Evolutionary conservation across 331 rosid species (phyloP), one percentile per base, ranked within the genome.

Genomic region (Phaseolus coccineus): DNA sequence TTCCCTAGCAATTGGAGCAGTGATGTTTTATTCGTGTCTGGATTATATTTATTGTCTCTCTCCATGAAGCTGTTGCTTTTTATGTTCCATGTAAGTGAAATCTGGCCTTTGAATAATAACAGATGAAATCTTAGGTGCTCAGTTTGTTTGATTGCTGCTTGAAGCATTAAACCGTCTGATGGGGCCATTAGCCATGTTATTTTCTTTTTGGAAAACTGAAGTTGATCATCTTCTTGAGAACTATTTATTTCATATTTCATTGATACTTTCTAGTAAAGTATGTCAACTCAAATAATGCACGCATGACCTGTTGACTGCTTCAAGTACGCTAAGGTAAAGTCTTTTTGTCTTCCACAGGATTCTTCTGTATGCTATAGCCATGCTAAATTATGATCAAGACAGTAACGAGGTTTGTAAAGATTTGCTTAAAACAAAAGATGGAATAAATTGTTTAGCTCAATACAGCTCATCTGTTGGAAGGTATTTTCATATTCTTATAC

Each of bases 381-480:
- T 93, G 92, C 89, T 83, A 48, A 97, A 96, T 85, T 87, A 77
- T 33, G 94, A 91, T 81, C 99, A 93, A 77, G 90, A 81, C 50
- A 82, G 87, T 81, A 56, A 22, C 13, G 87, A 82, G 82, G 69
- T 83, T 55, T 85, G 92, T 82, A 84, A 81, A 58, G 87, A 81
- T 39, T 80, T 82, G 33, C 88, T 93, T 14, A 86, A 87, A 87
- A 96, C 99, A 58, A 91, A 79, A 85, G 91, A 80, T 73, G 98
- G 92, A 68, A 88, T 96, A 73, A 81, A 84, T 37, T 97, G 90
- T 82, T 83, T 93, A 79, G 90, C 97, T 83, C 90, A 85, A 31
- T 91, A 96, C 86, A 91, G 84, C 69, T 84, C 91, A 48, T 96
- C 99, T 0, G 94, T 96, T 82, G 96, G 96, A 82, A 93, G 94